These are phyloP conservation scores for Tolypocladium pustulatum DNA, from an alignment of 2,329 filamentous ascomycete species.

Conservation along the genomic window DNA sequence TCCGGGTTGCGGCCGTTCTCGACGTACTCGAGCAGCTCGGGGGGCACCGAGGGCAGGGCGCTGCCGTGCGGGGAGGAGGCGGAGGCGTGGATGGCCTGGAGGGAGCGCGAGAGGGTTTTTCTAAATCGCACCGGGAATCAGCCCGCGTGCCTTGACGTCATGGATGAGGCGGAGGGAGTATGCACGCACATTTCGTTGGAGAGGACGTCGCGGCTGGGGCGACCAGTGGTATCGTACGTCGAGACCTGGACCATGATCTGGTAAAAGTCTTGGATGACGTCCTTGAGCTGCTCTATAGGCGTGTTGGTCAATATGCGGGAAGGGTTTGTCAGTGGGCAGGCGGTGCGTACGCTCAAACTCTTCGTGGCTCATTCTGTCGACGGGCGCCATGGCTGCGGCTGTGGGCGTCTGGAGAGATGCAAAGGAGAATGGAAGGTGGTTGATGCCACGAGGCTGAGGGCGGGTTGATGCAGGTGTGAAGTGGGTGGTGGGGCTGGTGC, in stretches of 20 bases:
- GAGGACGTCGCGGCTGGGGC: conserved; percentile 45
- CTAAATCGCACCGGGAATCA: conserved; percentile 8
- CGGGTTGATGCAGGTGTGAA: neutral
- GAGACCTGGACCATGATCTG: conserved; percentile 52
- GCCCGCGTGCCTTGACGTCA: neutral
- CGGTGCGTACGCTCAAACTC: conserved; percentile 25
- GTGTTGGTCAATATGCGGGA: neutral
- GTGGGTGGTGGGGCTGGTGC: neutral
- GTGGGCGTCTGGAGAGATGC: neutral
- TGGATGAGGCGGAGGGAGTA: neutral
- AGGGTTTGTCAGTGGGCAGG: neutral
- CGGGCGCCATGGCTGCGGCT: conserved; percentile 27
- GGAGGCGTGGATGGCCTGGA: conserved; percentile 27
- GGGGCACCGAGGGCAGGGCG: conserved; percentile 42
- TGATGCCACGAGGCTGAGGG: neutral
- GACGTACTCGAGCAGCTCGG: conserved; percentile 57
- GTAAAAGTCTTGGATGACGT: conserved; percentile 54
- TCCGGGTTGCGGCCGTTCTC: conserved; percentile 63
- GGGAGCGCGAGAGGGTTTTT: conserved; percentile 27
- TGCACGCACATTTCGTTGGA: conserved; percentile 35
- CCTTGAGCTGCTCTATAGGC: conserved; percentile 43
- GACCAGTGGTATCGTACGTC: conserved; percentile 44
- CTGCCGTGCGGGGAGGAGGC: conserved; percentile 24
- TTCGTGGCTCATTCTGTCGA: conserved; percentile 26
- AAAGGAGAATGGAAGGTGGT: too few species aligned